These are phyloP conservation scores for Davidsoniella australis DNA, from an alignment of 2,329 filamentous ascomycete species.

Conservation along the genomic window DNA sequence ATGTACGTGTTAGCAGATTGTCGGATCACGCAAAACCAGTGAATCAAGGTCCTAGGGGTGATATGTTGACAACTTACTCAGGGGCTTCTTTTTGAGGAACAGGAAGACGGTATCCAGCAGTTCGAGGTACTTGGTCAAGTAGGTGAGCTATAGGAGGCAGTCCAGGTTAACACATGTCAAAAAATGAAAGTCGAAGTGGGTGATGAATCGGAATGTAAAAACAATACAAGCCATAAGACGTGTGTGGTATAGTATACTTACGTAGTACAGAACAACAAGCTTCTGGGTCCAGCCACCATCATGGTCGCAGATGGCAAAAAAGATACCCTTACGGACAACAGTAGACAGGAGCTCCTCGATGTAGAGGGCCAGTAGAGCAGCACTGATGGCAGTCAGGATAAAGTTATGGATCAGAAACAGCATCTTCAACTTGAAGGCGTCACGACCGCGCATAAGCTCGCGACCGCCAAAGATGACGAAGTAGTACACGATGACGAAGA, in stretches of 20 bases:
- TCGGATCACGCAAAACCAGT: not conserved
- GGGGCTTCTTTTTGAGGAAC: conserved; percentile 97
- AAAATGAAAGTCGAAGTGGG: not conserved
- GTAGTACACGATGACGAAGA: conserved; percentile 80
- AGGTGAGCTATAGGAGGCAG: conserved; percentile 55
- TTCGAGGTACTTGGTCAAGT: conserved; percentile 95
- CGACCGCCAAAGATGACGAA: conserved; percentile 82
- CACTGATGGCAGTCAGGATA: conserved; percentile 75
- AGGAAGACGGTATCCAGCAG: conserved; percentile 90
- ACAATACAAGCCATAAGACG: not conserved
- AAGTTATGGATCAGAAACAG: conserved; percentile 97
- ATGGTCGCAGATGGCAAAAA: conserved; percentile 69
- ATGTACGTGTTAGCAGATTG: not conserved
- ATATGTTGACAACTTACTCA: conserved; percentile 34
- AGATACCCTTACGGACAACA: conserved; percentile 63
- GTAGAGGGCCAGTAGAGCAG: conserved; percentile 64
- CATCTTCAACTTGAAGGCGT: conserved; percentile 68
- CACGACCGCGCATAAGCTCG: conserved; percentile 75
- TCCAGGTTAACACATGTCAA: conserved; percentile 7
- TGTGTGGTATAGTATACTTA: conserved; percentile 29
- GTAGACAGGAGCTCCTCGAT: conserved; percentile 81
- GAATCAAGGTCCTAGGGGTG: not conserved
- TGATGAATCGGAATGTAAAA: not conserved
- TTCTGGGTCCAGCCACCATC: conserved; percentile 87
- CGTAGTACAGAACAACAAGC: conserved; percentile 90